Base-by-base conservation (phyloP, 1,139 yeast species). In the Saccharomyces hybrid region DNA sequence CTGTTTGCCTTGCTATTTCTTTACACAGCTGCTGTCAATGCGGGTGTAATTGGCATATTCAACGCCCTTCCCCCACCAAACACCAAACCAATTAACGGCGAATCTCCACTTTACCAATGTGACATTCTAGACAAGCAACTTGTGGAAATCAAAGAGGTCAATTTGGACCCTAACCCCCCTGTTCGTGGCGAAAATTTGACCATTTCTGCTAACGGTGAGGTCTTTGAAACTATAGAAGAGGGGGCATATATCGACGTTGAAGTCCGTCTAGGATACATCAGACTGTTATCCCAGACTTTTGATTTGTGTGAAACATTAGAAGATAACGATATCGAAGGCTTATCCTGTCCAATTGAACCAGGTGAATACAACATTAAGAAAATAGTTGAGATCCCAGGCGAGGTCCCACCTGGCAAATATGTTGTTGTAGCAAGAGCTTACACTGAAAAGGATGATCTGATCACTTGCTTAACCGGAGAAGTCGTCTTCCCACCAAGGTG, bases 211-310 rank as follows among this genome's bases (percentile, higher is more conserved):
- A 69, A 74, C 16, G 99, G 96, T 1, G 69, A 68, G 50, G 72
- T 91, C 57, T 63, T 75, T 46, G 69, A 78, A 54, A 77, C 76
- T 20, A 75, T 95, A 49, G 81, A 72, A 47, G 93, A 82, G 44
- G 99, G 99, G 42, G 88, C 98, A 0, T 93, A 90, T 66, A 95
- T 93, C 52, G 96, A 89, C 60, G 90, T 93, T 44, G 96, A 89
- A 60, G 98, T 95, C 38, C 80, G 88, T 61, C 86, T 90, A 66
- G 99, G 98, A 9, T 89, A 87, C 73, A 91, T 93, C 70, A 85
- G 86, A 64, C 78, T 93, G 58, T 72, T 95, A 54, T 86, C 88
- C 63, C 90, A 89, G 68, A 87, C 95, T 11, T 86, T 85, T 71
- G 98, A 93, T 70, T 76, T 93, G 58, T 93, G 99, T 72, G 96